Percentiles rank a stretch among this genome's conserved stretches.
Evolutionary conservation across 2,329 filamentous ascomycete species (phyloP).

Genomic region (Biscogniauxia sp.): DNA sequence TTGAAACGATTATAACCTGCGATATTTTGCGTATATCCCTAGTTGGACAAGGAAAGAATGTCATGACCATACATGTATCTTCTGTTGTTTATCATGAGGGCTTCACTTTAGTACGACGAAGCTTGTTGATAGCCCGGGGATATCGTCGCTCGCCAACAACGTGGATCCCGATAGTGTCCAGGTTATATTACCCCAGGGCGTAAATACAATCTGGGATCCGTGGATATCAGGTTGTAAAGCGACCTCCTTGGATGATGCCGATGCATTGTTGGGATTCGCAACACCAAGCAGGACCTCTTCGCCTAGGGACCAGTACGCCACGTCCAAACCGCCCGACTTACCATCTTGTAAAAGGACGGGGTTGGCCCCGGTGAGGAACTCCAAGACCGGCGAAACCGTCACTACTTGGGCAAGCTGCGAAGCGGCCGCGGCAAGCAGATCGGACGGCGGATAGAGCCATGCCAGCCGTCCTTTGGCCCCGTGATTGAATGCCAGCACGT

Average conservation of each 20-base stretch:
- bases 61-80: not conserved
- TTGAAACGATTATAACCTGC: too few relatives aligned
- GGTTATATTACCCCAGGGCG: not conserved
- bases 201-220: not conserved
- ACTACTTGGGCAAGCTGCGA: conserved; percentile 40
- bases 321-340: conserved; percentile 15
- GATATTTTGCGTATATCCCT: too few relatives aligned
- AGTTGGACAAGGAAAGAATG: too few relatives aligned
- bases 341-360: conserved; percentile 31
- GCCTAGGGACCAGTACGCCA: conserved; percentile 34
- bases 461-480: conserved; percentile 44
- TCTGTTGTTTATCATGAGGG: not conserved
- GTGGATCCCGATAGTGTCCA: not conserved
- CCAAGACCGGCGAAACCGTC: conserved; percentile 34
- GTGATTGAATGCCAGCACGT: conserved; percentile 43
- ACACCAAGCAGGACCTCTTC: conserved; percentile 35
- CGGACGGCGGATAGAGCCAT: conserved; percentile 38
- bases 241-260: not conserved
- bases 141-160: not conserved
- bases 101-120: not conserved
- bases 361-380: conserved; percentile 26
- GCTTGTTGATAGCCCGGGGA: not conserved
- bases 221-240: not conserved
- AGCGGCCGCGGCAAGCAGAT: conserved; percentile 36
- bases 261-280: conserved; percentile 29